Evolutionary conservation across 2,329 filamentous ascomycete species (phyloP), one percentile per base, ranked within the genome.

Genomic region (Diaporthe vexans): DNA sequence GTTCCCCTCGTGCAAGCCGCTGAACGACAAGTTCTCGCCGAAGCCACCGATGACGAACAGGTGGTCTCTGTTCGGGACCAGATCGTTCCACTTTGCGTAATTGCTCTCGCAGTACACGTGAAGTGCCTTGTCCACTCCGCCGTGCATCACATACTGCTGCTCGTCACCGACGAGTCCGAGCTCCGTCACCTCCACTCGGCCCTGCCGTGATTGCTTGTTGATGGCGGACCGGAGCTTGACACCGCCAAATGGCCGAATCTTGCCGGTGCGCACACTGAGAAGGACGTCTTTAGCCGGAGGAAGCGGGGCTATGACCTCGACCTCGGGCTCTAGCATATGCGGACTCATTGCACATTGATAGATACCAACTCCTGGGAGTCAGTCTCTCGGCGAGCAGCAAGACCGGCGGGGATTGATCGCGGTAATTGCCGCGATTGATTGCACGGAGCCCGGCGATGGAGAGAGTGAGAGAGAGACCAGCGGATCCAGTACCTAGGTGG

Each of bases 21-120:
- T 51, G 37, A 51, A 46, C 11, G 59, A 65, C 5, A 65, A 4
- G 37, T 65, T 65, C 59, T 65, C 59, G 37, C 59, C 59, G 59
- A 65, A 65, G 7, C 59, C 59, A 3, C 59, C 59, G 21, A 65
- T 29, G 24, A 17, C n/a, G 37, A 65, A 65, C 19, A 24, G 59
- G 17, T 65, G 59, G 11, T 19, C n/a, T 51, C 59, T 19, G 37
- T 65, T 21, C n/a, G 59, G 59, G 3, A 65, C 15, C 46, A 46
- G 37, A 4, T 43, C 37, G 19, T 46, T 65, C 59, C 59, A 65
- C 19, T 21, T 65, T 13, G 37, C 46, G 59, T 65, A 65, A 4
- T 48, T 43, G 37, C 37, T 65, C 24, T 43, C 17, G 29, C 61
- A 65, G 35, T n/a, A 65, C 46, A 29, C 40, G 19, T 65, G 61